Evolutionary conservation across 768 basidiomycete species (phyloP), one percentile per base, ranked within the genome.

Genomic region (Tricholoma matsutake): DNA sequence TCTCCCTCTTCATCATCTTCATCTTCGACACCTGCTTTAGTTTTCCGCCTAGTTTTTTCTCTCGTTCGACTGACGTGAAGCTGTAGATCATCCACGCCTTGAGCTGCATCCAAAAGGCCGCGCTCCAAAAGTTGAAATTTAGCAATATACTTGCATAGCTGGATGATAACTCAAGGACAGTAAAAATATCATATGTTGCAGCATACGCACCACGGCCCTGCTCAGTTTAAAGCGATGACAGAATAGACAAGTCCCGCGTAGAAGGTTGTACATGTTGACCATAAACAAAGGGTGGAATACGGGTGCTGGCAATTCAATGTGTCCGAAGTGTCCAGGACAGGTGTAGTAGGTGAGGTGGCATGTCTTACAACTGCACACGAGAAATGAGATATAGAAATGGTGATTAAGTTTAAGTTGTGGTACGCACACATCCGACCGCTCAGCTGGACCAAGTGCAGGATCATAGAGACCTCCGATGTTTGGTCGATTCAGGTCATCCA

Each of bases 271-370:
- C 80, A 91, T 88, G 68, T 96, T 92, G 32, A 82, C 80, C 87
- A 98, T 94, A 76, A 98, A 99, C 39, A 99, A 78, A 0, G 97
- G 97, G 69, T 99, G 96, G 71, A 92, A 98, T 2, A 98, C 93
- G 13, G 97, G 96, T 16, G 91, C 85, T 18, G 96, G 95, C 6
- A 99, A 84, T 63, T 98, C 94, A 62, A 99, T 96, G 74, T 98
- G 97, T 20, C 97, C 97, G 76, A 91, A 99, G 75, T 99, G 97
- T 16, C 97, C 97, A 1, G 97, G 96, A 73, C 97, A 99, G 61
- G 89, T 89, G 77, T 89, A 98, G 70, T 94, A 96, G 52, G 87
- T 92, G 68, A 97, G 84, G 60, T 84, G 89, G 72, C 97, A 99
- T 75, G 97, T 97, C 64, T 90, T 80, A 73, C 97, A 99, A 61